Evolutionary conservation across 2,329 filamentous ascomycete genomes (phyloP), one percentile per base, ranked within the genome.

Genomic region (Arachnopeziza araneosa): DNA sequence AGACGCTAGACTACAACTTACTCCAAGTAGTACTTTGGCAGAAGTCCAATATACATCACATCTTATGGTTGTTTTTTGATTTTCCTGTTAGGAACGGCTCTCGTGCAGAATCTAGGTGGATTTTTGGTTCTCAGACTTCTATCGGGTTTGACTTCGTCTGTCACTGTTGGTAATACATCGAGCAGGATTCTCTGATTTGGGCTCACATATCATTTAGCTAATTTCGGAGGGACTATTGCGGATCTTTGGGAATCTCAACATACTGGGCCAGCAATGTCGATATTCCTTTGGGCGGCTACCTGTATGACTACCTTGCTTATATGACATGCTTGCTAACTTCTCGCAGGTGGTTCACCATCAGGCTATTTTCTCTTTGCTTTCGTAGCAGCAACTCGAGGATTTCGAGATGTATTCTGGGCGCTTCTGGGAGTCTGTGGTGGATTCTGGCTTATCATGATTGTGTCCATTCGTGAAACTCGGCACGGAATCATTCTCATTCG

Each of bases 31-130:
- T 77, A 77, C 64, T 78, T 73, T 62, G 77, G 77, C 10, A 64
- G 77, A 48, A 70, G 74, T 26, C 75, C 75, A 1, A 72, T 79
- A 1, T 79, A 79, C 57, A 70, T 78, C 12, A 65, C 68, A 36
- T 75, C 77, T 9, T 87, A 89, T 74, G 81, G 81, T 0, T 69
- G 76, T 0, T 78, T 77, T 59, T 64, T 80, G 1, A 62, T 76
- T 1, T 73, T 80, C 7, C 68, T 80, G 2, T 68, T 78, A 2
- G 76, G 70, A 0, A 77, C 77, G 2, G 77, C 77, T 0, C 68
- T 77, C n/a, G 74, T 76, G 1, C 66, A 76, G 7, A 75, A 66
- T 48, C 66, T 80, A 17, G 73, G 66, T 2, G 73, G 71, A 0
- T 79, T 81, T 57, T 67, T 80, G 8, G 65, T 75, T 0, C 61